phyloP scores from a whole-genome alignment of 2,329 filamentous ascomycete genomes.

The Talaromyces sp. region DNA sequence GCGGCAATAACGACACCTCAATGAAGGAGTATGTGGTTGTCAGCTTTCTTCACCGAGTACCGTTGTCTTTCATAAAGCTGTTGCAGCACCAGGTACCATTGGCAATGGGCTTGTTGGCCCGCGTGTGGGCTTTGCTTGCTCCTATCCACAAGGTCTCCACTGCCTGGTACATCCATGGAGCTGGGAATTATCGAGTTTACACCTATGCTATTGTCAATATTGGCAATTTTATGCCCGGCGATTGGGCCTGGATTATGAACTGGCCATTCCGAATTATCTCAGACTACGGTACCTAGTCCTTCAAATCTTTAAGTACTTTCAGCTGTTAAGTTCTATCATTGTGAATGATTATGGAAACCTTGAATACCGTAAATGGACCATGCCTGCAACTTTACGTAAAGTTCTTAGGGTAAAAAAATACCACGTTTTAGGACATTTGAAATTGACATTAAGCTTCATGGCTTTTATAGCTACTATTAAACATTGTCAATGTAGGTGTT shows the following conservation, averaged over 20 bases:
- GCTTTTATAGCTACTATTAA: no score
- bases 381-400: not conserved
- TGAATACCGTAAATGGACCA: not conserved
- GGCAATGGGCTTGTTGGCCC: conserved; percentile 4
- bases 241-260: conserved; percentile 7
- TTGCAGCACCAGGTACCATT: conserved; percentile 5
- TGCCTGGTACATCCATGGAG: conserved; percentile 10
- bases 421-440: no score
- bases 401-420: no score
- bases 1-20: not conserved
- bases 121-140: conserved; percentile 1
- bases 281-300: not conserved
- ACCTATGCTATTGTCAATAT: not conserved
- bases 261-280: conserved; percentile 7
- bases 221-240: not conserved
- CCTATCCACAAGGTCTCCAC: not conserved
- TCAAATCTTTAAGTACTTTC: not conserved
- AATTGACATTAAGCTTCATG: no score
- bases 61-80: not conserved
- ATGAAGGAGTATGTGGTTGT: conserved; percentile 5
- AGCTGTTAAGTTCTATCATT: no score
- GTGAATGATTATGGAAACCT: not conserved
- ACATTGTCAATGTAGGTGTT: no score
- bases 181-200: not conserved
- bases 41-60: conserved; percentile 5